phyloP scores from a whole-genome alignment of 208 protist species.

The Leishmania arabica region DNA sequence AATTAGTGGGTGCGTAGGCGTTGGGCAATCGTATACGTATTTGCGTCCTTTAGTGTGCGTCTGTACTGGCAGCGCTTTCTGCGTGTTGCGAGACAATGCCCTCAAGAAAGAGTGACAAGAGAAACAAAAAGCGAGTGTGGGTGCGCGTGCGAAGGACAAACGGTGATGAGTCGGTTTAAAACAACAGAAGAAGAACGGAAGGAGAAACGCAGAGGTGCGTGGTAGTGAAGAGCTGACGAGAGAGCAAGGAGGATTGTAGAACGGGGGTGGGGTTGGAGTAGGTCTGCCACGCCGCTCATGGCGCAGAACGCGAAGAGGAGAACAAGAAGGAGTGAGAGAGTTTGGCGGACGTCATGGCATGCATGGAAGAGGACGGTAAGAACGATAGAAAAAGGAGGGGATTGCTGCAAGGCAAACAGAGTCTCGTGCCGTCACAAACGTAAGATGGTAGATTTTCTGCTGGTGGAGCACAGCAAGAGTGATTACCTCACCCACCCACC shows the following conservation, averaged over 20 bases:
- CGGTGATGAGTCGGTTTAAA: neutral
- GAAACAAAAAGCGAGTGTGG: constrained; percentile 10
- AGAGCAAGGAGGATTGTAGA: neutral
- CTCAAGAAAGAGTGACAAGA: neutral
- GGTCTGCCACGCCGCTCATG: neutral
- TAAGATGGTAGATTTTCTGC: neutral
- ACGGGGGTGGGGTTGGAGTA: neutral
- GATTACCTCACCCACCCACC: neutral
- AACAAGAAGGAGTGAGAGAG: neutral
- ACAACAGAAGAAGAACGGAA: neutral
- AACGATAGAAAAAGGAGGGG: neutral
- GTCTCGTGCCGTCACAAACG: neutral
- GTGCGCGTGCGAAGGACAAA: too few relatives aligned
- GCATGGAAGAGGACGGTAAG: neutral
- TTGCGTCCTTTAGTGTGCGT: neutral
- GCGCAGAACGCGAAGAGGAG: neutral
- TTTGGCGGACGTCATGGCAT: neutral
- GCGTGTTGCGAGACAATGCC: neutral
- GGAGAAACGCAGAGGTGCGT: neutral
- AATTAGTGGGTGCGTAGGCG: neutral
- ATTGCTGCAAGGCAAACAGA: neutral
- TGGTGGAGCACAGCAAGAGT: neutral
- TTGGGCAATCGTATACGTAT: neutral
- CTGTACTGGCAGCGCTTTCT: neutral
- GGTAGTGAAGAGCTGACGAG: neutral